Percentiles rank a stretch among this genome's conserved stretches.
phyloP scores from a whole-genome alignment of 2,329 filamentous ascomycete genomes.

The Chalaropsis ovoidea region DNA sequence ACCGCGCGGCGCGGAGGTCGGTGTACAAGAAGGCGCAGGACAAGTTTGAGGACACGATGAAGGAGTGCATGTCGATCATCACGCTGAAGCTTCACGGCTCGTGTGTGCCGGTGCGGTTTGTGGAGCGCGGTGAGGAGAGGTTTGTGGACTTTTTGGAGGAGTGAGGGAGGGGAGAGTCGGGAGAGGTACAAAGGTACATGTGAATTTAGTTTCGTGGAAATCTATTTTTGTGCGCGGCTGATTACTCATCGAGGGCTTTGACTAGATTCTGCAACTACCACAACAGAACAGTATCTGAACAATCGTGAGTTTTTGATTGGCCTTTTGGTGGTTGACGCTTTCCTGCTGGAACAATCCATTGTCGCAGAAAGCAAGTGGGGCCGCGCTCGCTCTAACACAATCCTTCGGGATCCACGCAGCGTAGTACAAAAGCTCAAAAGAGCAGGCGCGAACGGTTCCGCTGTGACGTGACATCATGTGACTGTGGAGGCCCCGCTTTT shows the following conservation, averaged over 20 bases:
- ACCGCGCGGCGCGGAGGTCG: constrained; percentile 36
- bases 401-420: neutral
- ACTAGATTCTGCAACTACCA: too few species aligned
- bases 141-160: constrained; percentile 41
- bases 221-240: neutral
- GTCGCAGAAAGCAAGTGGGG: neutral
- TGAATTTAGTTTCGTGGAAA: neutral
- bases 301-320: neutral
- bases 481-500: constrained; percentile 1
- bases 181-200: neutral
- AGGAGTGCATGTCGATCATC: constrained; percentile 50
- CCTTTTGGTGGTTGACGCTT: too few species aligned
- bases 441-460: neutral
- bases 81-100: constrained; percentile 58
- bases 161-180: neutral
- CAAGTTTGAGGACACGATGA: constrained; percentile 44
- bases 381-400: too few species aligned
- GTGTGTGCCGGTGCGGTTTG: constrained; percentile 56
- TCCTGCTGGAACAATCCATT: neutral
- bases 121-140: constrained; percentile 58
- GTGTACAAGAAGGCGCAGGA: constrained; percentile 54
- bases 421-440: neutral
- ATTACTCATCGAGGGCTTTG: neutral
- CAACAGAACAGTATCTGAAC: neutral
- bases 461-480: constrained; percentile 13